These are phyloP conservation scores for Capronia americana DNA, from an alignment of 2,329 filamentous ascomycete genomes.

Conservation along the genomic window DNA sequence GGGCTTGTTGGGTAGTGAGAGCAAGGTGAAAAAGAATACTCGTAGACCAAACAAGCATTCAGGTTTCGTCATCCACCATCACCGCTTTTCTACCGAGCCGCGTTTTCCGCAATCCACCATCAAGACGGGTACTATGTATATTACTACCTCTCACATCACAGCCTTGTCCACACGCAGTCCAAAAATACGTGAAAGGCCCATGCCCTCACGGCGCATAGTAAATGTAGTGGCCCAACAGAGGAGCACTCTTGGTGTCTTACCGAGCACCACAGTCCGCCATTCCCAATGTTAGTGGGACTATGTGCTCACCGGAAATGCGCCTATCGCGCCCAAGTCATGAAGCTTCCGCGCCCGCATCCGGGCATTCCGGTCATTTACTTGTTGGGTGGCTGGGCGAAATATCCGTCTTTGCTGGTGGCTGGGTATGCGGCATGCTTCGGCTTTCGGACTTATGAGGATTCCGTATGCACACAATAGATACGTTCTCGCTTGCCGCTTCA, in stretches of 20 bases:
- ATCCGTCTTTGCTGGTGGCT: not conserved
- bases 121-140: not conserved
- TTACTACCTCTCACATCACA: not conserved
- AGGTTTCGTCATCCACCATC: not conserved
- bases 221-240: not conserved
- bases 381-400: not conserved
- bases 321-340: not conserved
- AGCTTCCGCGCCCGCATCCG: slow-evolving; percentile 6
- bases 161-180: not conserved
- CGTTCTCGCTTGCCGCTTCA: not conserved
- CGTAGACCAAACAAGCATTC: not conserved
- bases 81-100: not conserved
- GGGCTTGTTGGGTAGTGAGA: slow-evolving; percentile 1
- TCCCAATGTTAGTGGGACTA: not conserved
- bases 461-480: not conserved
- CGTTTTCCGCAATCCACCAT: not conserved
- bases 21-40: not conserved
- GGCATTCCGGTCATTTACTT: slow-evolving; percentile 1
- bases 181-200: not conserved
- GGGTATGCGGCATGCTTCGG: slow-evolving; percentile 4
- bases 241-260: not conserved
- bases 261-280: not conserved
- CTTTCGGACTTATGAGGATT: not conserved
- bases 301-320: not conserved
- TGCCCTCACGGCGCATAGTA: not conserved